These are phyloP conservation scores for Sarocladium oryzae DNA, from an alignment of 2,329 filamentous ascomycete genomes.

Conservation along the genomic window DNA sequence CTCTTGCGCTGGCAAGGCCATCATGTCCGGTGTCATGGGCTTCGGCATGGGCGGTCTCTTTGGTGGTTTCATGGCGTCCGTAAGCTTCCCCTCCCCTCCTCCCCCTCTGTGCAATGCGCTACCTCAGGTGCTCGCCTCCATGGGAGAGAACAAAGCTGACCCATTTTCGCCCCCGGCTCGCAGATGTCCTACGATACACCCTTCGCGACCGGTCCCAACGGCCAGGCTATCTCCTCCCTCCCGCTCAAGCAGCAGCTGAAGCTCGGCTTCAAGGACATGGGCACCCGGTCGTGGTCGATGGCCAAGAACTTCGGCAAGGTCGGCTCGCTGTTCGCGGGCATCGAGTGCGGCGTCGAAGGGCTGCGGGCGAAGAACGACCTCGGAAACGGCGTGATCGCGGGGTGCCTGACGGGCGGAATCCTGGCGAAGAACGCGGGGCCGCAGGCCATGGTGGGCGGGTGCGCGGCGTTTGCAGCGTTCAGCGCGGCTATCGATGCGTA, in stretches of 20 bases:
- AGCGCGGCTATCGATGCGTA: constrained; percentile 87
- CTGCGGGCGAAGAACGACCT: constrained; percentile 90
- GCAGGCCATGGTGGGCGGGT: constrained; percentile 80
- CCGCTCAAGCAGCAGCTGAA: constrained; percentile 79
- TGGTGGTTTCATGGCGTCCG: constrained; percentile 95
- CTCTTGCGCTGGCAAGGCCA: constrained; percentile 82
- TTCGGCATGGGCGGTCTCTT: constrained; percentile 92
- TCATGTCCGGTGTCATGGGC: constrained; percentile 85
- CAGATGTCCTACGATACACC: constrained; percentile 99
- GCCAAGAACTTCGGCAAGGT: constrained; percentile 96
- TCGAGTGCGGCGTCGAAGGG: constrained; percentile 93
- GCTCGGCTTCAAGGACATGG: constrained; percentile 92
- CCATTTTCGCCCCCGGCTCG: constrained; percentile 6
- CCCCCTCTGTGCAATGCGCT: too few relatives aligned
- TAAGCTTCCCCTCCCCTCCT: constrained; percentile 38
- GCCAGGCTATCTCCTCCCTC: constrained; percentile 49
- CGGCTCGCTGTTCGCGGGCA: constrained; percentile 83
- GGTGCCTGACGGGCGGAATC: constrained; percentile 86
- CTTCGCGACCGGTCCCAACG: constrained; percentile 45
- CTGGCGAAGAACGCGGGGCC: constrained; percentile 82
- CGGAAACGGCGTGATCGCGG: constrained; percentile 77
- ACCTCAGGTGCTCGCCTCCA: too few relatives aligned
- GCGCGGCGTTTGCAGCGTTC: constrained; percentile 90
- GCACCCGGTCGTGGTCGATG: constrained; percentile 68
- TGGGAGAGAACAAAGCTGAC: too few relatives aligned